Conservation (phyloP, 768 basidiomycete genomes). For the Scleroderma citrinum region DNA sequence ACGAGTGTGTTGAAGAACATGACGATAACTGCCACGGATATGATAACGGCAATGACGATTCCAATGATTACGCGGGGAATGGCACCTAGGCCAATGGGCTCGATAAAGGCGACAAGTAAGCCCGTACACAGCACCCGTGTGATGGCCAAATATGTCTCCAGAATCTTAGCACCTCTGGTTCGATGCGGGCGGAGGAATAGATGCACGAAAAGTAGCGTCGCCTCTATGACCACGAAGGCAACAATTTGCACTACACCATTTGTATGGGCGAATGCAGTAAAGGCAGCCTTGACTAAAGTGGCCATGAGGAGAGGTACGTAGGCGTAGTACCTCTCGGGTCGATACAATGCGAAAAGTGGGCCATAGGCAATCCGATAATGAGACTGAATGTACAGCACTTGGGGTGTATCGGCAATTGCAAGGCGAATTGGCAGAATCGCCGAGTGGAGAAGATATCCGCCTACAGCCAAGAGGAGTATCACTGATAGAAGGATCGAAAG, state of each 20-base stretch:
- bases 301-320: conserved; percentile 51
- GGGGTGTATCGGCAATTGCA: conserved; percentile 34
- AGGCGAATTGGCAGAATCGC: conserved; percentile 44
- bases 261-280: conserved; percentile 60
- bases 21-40: conserved; percentile 63
- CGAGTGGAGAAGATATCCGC: conserved; percentile 44
- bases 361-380: conserved; percentile 39
- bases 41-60: conserved; percentile 64
- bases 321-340: conserved; percentile 62
- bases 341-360: conserved; percentile 65
- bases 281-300: conserved; percentile 60
- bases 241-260: conserved; percentile 67
- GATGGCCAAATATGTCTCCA: conserved; percentile 60
- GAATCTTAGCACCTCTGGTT: conserved; percentile 64
- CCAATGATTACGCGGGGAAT: conserved; percentile 84
- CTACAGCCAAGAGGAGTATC: conserved; percentile 50
- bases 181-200: conserved; percentile 57
- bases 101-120: conserved; percentile 72
- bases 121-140: conserved; percentile 66
- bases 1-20: conserved; percentile 61
- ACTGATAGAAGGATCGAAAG: conserved; percentile 76
- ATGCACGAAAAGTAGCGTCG: conserved; percentile 47
- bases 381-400: conserved; percentile 33
- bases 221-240: conserved; percentile 60
- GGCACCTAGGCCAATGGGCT: conserved; percentile 53